Evolutionary conservation across 2,329 filamentous ascomycete species (phyloP).

Genomic region (Nannizzia gypsea): DNA sequence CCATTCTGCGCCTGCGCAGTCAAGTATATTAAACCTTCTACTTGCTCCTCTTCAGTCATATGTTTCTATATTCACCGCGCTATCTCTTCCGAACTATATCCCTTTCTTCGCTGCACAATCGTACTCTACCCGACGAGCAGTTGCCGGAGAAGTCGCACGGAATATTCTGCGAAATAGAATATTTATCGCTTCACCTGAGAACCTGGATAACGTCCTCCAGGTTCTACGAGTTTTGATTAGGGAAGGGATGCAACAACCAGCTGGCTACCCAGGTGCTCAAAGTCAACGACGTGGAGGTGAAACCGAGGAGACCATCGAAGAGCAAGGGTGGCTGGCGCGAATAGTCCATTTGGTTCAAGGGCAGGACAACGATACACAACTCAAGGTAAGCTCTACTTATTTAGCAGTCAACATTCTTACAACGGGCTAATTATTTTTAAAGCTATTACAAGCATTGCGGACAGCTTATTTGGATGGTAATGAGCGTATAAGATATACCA

Average conservation of each 20-base stretch:
- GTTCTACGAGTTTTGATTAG: constrained; percentile 85
- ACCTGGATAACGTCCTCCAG: constrained; percentile 80
- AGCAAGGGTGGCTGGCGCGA: constrained; percentile 91
- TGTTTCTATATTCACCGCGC: constrained; percentile 86
- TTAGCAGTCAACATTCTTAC: constrained; percentile 1
- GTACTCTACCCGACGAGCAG: constrained; percentile 79
- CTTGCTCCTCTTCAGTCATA: constrained; percentile 84
- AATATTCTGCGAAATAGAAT: constrained; percentile 75
- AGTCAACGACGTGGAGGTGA: constrained; percentile 63
- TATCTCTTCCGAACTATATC: constrained; percentile 84
- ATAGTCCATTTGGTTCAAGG: constrained; percentile 79
- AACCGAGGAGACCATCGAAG: constrained; percentile 94
- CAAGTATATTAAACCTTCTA: constrained; percentile 79
- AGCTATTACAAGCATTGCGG: constrained; percentile 72
- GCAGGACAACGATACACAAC: constrained; percentile 82
- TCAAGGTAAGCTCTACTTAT: constrained; percentile 44
- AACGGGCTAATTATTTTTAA: constrained; percentile 16
- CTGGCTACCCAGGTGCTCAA: constrained; percentile 69
- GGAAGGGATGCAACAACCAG: constrained; percentile 74
- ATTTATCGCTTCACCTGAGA: constrained; percentile 60
- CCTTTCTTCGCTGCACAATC: constrained; percentile 83
- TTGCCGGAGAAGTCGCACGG: constrained; percentile 77
- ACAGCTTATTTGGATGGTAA: constrained; percentile 86
- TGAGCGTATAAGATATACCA: constrained; percentile 91
- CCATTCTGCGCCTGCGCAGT: constrained; percentile 75